Percentiles rank a stretch among this genome's conserved stretches.
Evolutionary conservation across 768 basidiomycete species (phyloP).

Genomic region (Cytidiella melzeri): DNA sequence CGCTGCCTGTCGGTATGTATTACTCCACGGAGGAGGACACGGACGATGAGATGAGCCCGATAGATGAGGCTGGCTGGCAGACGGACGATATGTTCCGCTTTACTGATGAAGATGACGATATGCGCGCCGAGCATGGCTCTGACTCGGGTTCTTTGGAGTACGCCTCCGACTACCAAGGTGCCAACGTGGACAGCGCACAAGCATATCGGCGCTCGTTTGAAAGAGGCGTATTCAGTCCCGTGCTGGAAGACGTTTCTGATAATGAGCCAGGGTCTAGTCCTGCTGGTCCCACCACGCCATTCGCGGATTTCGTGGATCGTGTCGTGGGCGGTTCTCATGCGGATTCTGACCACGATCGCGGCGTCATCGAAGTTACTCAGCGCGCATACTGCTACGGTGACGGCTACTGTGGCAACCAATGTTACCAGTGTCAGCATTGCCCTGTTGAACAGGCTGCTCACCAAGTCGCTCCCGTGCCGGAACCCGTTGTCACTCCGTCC

Average conservation of each 20-base stretch:
- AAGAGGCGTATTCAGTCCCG: slow-evolving; percentile 51
- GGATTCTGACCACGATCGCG: slow-evolving; percentile 2
- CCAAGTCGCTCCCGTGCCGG: slow-evolving; percentile 34
- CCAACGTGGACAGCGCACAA: neutral
- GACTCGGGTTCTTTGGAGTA: slow-evolving; percentile 13
- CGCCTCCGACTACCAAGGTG: slow-evolving; percentile 2
- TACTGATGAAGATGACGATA: slow-evolving; percentile 26
- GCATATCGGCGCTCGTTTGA: slow-evolving; percentile 13
- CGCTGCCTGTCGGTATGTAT: slow-evolving; percentile 11
- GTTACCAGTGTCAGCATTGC: slow-evolving; percentile 23
- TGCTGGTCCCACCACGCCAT: slow-evolving; percentile 69
- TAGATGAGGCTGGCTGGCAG: slow-evolving; percentile 27
- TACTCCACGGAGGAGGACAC: slow-evolving; percentile 27
- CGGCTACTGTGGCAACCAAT: slow-evolving; percentile 22
- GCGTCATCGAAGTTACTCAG: slow-evolving; percentile 6
- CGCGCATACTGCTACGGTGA: slow-evolving; percentile 16
- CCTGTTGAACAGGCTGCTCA: slow-evolving; percentile 20
- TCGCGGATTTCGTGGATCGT: slow-evolving; percentile 70
- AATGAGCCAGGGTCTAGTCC: slow-evolving; percentile 61
- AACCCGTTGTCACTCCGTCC: slow-evolving; percentile 40
- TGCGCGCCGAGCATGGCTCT: slow-evolving; percentile 23
- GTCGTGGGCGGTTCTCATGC: slow-evolving; percentile 42
- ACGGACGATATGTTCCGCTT: slow-evolving; percentile 35
- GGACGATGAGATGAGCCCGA: slow-evolving; percentile 41
- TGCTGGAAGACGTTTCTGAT: slow-evolving; percentile 60